Evolutionary conservation across 257 asterid species (phyloP), one percentile per base, ranked within the genome.

Genomic region (Solanum infundibuliforme): DNA sequence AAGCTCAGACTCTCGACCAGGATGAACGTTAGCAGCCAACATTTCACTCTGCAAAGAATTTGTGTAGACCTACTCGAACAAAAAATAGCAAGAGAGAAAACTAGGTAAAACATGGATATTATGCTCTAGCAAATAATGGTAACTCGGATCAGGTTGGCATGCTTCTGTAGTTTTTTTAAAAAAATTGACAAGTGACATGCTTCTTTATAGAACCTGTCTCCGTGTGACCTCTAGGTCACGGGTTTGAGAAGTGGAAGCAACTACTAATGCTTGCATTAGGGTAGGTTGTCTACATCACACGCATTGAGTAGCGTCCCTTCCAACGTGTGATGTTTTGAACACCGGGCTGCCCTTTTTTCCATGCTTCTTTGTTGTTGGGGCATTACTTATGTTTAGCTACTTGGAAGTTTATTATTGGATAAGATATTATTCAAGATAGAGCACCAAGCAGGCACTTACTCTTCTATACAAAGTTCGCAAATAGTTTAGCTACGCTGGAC

Each of bases 1-100:
- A 87, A 93, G 90, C 88, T 96, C 98, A 82, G 96, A 87, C 90
- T 96, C 99, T 86, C 97, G 91, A 86, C 90, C 89, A 43, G 98
- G 93, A 38, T 92, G 93, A 65, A 87, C 89, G 79, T 89, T 96
- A 89, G 94, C 93, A n/a, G 94, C 89, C 93, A 93, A 87, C 90
- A 92, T 87, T 69, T 93, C 52, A 91, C 92, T 93, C 62, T 95
- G 94, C 83, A 94, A 89, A 21, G 97, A 90, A 88, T 91, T 93
- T 77, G 97, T 83, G 87, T 95, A 92, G 8, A 93, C 88, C 82
- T 94, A 94, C 93, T 92, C 65, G 11, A 48, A 87, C 39, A 35
- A 73, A 74, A 83, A 74, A 72, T 12, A 84, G 52, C 38, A 48
- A 62, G 23, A 36, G 27, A 88, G 82, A 5, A 83, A 72, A 66